Evolutionary conservation across 306 rosid genomes (phyloP), one percentile per base, ranked within the genome.

Genomic region (Vigna hirtella): DNA sequence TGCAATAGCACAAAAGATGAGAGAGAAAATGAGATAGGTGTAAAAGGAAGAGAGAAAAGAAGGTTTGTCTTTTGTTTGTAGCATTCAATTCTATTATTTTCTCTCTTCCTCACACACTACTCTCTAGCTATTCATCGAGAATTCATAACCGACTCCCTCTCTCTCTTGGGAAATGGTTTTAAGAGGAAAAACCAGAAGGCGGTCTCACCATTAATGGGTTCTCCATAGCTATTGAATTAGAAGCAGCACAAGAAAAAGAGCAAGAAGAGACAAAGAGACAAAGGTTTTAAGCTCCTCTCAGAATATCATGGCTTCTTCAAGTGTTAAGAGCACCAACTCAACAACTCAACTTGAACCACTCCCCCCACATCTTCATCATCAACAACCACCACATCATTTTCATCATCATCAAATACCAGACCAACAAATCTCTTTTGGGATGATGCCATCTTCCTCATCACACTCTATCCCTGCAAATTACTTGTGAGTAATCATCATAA

Each of bases 231-330:
- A 62, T 66, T 49, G 50, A 22, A 24, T 32, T 62, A 79, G 62
- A 67, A 70, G 28, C 30, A 32, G 18, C 30, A 32, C 4, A 45
- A 78, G 56, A 79, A 70, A 81, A 67, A 69, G 72, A 72, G 42
- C 72, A 82, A 83, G 22, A 20, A 20, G 22, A 20, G 22, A 20
- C 20, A 20, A 20, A 20, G 81, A 82, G 59, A 57, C 63, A 49
- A 77, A 80, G 86, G 43, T 84, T 85, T 70, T 70, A 53, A 77
- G 55, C 56, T 42, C 79, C 58, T 61, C 85, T 81, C 15, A 40
- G 64, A 69, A 48, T 80, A 82, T 65, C 86, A 90, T 87, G 97
- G 89, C 89, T 84, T 92, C 97, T 84, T 92, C 97, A 5, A 58
- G 72, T 80, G 58, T 83, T 20, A 85, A 91, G 59, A 83, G 67